Evolutionary conservation across 225 moss, liverwort and hornwort species (phyloP).

Genomic region (Bryum argenteum): DNA sequence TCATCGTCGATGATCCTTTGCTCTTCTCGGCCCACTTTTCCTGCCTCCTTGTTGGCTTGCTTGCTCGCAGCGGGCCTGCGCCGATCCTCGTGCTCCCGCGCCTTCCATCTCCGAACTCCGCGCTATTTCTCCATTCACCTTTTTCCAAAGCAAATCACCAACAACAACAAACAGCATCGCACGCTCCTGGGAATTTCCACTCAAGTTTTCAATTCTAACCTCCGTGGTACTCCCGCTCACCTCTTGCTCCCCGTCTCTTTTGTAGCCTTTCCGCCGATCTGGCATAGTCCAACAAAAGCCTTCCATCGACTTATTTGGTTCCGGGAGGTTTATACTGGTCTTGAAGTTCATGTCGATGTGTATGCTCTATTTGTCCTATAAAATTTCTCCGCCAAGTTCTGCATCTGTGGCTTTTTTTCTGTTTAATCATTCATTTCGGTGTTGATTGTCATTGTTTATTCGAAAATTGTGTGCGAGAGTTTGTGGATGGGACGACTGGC

Average conservation of each 20-base stretch:
- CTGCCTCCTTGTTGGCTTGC: slow-evolving; percentile 14
- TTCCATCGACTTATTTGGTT: neutral
- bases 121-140: neutral
- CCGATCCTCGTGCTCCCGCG: slow-evolving; percentile 17
- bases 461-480: neutral
- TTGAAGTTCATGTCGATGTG: neutral
- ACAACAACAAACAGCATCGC: neutral
- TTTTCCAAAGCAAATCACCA: neutral
- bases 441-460: neutral
- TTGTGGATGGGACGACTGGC: neutral
- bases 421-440: neutral
- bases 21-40: slow-evolving; percentile 3
- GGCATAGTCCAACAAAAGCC: neutral
- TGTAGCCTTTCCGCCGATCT: neutral
- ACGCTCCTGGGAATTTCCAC: neutral
- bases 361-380: neutral
- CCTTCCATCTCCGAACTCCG: neutral
- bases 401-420: neutral
- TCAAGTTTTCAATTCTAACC: neutral
- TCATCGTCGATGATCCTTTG: neutral
- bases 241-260: neutral
- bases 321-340: neutral
- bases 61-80: slow-evolving; percentile 30
- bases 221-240: neutral
- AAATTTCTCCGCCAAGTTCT: neutral